A percentile compares a stretch with the other conserved stretches of the same genome.
Conservation (phyloP, 148 eudicot genomes). For the Dianthus caryophyllus region DNA sequence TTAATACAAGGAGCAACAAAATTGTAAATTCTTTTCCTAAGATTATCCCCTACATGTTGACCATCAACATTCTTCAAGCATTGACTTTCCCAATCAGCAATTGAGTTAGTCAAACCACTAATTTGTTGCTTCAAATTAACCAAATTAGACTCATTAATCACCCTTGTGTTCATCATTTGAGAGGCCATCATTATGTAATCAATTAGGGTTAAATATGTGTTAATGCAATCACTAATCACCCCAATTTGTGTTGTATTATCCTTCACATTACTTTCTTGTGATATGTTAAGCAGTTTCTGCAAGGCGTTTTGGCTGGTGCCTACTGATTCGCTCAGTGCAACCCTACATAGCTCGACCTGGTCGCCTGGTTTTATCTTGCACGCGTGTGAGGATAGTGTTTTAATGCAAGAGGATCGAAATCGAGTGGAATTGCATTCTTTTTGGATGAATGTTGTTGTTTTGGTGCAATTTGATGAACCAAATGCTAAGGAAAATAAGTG, state of each 20-base stretch:
- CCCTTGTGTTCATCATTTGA: constrained; percentile 13
- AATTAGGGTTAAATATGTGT: neutral
- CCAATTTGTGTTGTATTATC: neutral
- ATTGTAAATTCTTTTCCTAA: constrained; percentile 1
- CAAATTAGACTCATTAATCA: constrained; percentile 12
- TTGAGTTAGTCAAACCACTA: neutral
- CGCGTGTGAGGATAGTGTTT: neutral
- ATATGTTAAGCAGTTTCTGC: neutral
- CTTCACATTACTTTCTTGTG: neutral
- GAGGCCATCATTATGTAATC: constrained; percentile 11
- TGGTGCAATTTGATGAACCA: neutral
- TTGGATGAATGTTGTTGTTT: neutral
- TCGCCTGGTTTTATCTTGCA: constrained; percentile 17
- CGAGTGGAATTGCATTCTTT: constrained; percentile 13
- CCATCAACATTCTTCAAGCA: constrained; percentile 10
- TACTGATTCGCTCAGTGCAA: neutral
- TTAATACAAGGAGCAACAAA: constrained; percentile 16
- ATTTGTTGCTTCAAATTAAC: neutral
- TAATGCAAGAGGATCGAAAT: neutral
- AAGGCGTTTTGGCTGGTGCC: neutral
- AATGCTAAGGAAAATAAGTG: neutral
- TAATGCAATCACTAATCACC: constrained; percentile 11
- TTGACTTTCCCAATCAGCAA: constrained; percentile 13
- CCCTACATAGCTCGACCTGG: constrained; percentile 6
- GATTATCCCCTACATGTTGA: neutral